phyloP scores from a whole-genome alignment of 257 asterid species.

The Jacaranda mimosifolia region DNA sequence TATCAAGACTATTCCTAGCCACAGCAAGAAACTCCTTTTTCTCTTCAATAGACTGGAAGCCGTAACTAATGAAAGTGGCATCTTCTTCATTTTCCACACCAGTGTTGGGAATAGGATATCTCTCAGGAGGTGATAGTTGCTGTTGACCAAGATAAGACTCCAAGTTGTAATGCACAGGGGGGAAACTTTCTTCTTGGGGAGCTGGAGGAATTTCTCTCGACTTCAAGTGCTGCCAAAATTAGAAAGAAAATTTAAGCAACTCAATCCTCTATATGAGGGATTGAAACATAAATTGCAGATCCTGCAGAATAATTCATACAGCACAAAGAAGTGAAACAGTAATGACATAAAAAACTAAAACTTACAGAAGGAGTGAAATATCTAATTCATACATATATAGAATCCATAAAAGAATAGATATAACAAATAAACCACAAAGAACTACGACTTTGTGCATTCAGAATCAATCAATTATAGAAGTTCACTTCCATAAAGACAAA shows the following conservation, averaged over 20 bases:
- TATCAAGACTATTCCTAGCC: constrained; percentile 81
- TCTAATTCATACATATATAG: neutral
- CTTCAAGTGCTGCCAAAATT: constrained; percentile 67
- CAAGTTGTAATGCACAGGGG: constrained; percentile 50
- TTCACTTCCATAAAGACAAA: too few relatives aligned
- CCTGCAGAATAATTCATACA: constrained; percentile 5
- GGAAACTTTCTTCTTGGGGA: constrained; percentile 46
- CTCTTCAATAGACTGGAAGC: constrained; percentile 66
- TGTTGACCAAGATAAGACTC: constrained; percentile 69
- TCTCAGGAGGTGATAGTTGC: constrained; percentile 62
- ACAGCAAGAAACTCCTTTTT: constrained; percentile 74
- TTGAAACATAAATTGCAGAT: constrained; percentile 17
- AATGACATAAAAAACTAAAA: neutral
- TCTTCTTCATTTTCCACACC: constrained; percentile 52
- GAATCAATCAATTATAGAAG: neutral
- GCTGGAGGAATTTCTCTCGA: constrained; percentile 55
- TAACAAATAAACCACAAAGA: neutral
- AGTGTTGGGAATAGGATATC: constrained; percentile 65
- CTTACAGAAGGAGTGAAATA: neutral
- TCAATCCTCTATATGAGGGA: neutral
- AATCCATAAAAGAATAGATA: neutral
- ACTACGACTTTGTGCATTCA: neutral
- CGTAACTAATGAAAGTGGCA: constrained; percentile 46
- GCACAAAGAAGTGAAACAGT: neutral
- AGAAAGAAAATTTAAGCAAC: neutral